Evolutionary conservation across 345 rosid species (phyloP), one percentile per base, ranked within the genome.

Genomic region (Populus deltoides): DNA sequence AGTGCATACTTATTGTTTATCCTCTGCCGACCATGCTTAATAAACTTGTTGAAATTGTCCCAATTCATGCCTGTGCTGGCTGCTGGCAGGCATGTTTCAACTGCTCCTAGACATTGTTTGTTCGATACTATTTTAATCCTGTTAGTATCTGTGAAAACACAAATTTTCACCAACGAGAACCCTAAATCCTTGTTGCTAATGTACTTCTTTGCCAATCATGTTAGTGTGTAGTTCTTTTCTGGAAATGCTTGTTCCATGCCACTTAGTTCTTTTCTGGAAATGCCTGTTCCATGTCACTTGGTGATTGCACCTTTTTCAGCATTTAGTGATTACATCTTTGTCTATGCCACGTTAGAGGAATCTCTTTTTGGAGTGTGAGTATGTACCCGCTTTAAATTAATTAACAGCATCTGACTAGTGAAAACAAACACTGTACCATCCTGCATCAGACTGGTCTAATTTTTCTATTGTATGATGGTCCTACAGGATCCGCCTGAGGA

Each of bases 401-500:
- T 41, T 39, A n/a, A 66, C 72, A 27, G 31, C 25, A 29, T 36
- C 49, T 68, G 35, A 25, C 66, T 53, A n/a, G 17, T 25, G n/a
- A 1, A 24, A 36, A 24, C 13, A 27, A 76, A 55, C 10, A 18
- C 29, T 33, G 27, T 24, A 38, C 36, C 35, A 66, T 68, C 47
- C 61, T 36, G 45, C 35, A 35, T 25, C 13, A 68, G 62, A 29
- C 51, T 63, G 61, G 22, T 57, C 62, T 81, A 36, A 80, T 77
- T 39, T 66, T 77, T 74, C 17, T 36, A 24, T 0, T 73, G 7
- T 36, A 67, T 66, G 15, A 66, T 90, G 76, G 68, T 80, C 81
- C 86, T 84, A 68, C 89, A 95, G 99, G 99, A 95, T 88, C 89
- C 97, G 66, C 94, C 99, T 13, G 99, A 95, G 80, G 89, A 88